These are phyloP conservation scores for Alternaria sp. DNA, from an alignment of 2,329 filamentous ascomycete species.

Conservation along the genomic window DNA sequence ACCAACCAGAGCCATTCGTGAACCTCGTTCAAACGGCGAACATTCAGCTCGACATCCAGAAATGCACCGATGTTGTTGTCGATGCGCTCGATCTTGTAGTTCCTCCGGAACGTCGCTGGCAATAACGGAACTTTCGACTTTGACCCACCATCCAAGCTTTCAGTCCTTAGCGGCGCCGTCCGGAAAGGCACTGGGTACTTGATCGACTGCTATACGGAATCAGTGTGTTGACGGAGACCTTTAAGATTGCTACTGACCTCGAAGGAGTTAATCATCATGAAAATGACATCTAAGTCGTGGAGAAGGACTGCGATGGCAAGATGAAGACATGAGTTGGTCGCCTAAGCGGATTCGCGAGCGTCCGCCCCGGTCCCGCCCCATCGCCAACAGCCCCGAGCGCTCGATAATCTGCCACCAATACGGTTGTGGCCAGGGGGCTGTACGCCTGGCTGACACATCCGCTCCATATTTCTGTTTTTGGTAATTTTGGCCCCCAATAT, in stretches of 20 bases:
- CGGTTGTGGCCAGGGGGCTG: background rate
- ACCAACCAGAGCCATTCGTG: conserved; percentile 33
- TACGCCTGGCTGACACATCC: conserved; percentile 4
- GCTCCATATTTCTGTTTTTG: conserved; percentile 3
- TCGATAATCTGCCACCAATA: conserved; percentile 1
- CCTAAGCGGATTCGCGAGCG: background rate
- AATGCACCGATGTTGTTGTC: conserved; percentile 22
- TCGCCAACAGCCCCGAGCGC: background rate
- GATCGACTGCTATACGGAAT: conserved; percentile 6
- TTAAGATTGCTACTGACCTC: conserved; percentile 6
- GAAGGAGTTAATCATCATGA: conserved; percentile 10
- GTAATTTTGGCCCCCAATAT: conserved; percentile 18
- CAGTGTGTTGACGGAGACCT: background rate
- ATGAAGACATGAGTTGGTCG: background rate
- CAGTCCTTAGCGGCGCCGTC: conserved; percentile 7
- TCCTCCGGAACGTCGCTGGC: conserved; percentile 31
- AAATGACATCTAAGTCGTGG: background rate
- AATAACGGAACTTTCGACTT: conserved; percentile 14
- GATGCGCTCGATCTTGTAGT: conserved; percentile 26
- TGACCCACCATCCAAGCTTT: conserved; percentile 1
- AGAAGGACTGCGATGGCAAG: background rate
- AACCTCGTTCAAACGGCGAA: conserved; percentile 27
- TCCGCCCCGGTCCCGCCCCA: background rate
- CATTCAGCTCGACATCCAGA: conserved; percentile 26
- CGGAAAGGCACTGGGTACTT: conserved; percentile 25